Evolutionary conservation across 2,329 filamentous ascomycete genomes (phyloP).

Genomic region (Colletotrichum sp.): DNA sequence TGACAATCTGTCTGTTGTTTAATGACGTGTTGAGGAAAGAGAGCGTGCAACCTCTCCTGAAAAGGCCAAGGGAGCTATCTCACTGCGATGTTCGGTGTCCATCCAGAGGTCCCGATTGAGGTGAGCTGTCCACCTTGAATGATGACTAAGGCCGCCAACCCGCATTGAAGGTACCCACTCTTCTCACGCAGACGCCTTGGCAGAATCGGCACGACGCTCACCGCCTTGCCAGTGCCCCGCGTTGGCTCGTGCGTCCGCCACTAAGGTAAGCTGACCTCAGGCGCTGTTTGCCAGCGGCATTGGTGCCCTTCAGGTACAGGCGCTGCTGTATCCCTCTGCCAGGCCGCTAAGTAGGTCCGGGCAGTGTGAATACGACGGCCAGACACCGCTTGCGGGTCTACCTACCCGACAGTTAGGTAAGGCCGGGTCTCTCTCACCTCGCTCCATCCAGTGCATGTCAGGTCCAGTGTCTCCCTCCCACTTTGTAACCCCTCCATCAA

Average conservation of each 20-base stretch:
- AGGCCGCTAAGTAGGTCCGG: background rate
- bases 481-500: conserved; percentile 11
- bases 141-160: conserved; percentile 16
- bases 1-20: background rate
- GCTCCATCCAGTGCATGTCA: background rate
- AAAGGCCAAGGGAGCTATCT: conserved; percentile 11
- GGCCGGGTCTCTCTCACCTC: background rate
- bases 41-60: background rate
- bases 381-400: background rate
- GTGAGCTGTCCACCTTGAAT: conserved; percentile 23
- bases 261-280: background rate
- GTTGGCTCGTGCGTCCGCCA: background rate
- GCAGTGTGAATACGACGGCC: too few relatives aligned
- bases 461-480: background rate
- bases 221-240: conserved; percentile 5
- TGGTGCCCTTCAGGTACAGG: background rate
- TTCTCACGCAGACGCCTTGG: background rate
- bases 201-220: background rate
- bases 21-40: background rate
- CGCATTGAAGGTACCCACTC: background rate
- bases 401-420: conserved; percentile 1
- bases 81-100: background rate
- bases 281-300: background rate
- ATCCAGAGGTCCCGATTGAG: conserved; percentile 13
- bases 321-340: background rate